A percentile compares a stretch with the other conserved stretches of the same genome.
Conservation (phyloP, 345 rosid genomes). For the Acer campestre region DNA sequence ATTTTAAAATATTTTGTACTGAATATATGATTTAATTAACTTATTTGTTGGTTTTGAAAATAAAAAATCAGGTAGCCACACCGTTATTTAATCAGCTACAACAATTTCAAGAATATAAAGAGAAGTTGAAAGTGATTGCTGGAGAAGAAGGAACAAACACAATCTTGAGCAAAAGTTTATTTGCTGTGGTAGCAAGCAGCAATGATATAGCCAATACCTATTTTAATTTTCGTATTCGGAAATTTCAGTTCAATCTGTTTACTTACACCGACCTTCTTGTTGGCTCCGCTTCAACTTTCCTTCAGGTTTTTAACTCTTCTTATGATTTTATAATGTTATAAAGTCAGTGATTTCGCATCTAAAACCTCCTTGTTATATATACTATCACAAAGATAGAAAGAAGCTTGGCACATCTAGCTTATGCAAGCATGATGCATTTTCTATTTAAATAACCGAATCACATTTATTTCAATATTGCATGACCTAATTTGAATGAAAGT, state of each 20-base stretch:
- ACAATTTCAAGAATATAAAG: constrained; percentile 42
- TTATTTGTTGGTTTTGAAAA: background rate
- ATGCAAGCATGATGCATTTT: too few species aligned
- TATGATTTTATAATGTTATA: too few species aligned
- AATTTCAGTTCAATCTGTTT: constrained; percentile 35
- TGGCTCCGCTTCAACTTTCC: constrained; percentile 32
- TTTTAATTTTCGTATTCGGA: constrained; percentile 29
- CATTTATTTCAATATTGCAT: background rate
- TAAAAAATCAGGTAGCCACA: constrained; percentile 34
- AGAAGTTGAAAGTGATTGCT: constrained; percentile 33
- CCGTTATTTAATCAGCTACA: constrained; percentile 43
- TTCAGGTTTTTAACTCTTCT: constrained; percentile 27
- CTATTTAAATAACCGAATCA: background rate
- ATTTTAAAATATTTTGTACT: background rate
- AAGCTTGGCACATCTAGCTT: too few species aligned
- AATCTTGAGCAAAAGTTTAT: constrained; percentile 35
- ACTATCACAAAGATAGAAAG: too few species aligned
- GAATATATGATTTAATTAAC: background rate
- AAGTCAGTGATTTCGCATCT: too few species aligned
- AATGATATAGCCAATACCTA: constrained; percentile 57
- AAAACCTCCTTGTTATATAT: too few species aligned
- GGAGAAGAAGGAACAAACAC: constrained; percentile 40
- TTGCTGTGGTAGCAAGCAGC: constrained; percentile 47
- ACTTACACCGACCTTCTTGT: constrained; percentile 41
- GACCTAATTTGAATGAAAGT: background rate